Percentiles rank a stretch among this genome's conserved stretches.
Evolutionary conservation across 2,329 filamentous ascomycete genomes (phyloP).

Genomic region (Epichloe baconii): DNA sequence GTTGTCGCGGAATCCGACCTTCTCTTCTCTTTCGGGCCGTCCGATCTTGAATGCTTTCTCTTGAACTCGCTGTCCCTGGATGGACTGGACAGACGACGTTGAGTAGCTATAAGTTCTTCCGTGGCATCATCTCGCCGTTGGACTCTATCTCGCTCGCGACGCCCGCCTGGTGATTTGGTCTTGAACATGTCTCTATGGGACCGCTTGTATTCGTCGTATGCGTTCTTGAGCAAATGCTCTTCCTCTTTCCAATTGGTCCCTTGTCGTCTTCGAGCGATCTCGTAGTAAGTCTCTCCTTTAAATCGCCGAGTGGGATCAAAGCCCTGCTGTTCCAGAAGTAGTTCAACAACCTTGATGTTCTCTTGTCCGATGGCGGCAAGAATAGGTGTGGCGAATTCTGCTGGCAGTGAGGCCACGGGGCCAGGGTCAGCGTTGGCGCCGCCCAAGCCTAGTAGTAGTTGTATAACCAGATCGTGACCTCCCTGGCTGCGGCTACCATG

Average conservation of each 20-base stretch:
- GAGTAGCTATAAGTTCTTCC: constrained; percentile 30
- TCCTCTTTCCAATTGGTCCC: constrained; percentile 89
- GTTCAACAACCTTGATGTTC: constrained; percentile 71
- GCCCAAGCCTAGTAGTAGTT: constrained; percentile 59
- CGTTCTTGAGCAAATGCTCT: constrained; percentile 63
- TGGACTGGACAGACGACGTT: constrained; percentile 36
- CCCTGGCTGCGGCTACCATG: constrained; percentile 80
- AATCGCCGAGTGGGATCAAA: constrained; percentile 76
- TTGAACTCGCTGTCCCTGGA: constrained; percentile 29
- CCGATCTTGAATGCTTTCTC: constrained; percentile 29
- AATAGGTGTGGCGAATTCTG: constrained; percentile 80
- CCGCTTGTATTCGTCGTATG: constrained; percentile 53
- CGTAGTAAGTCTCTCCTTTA: constrained; percentile 70
- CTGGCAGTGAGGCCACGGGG: constrained; percentile 43
- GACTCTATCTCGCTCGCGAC: constrained; percentile 29
- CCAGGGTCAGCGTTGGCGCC: constrained; percentile 55
- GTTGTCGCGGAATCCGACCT: constrained; percentile 28
- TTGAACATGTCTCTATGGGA: constrained; percentile 34
- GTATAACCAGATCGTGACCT: constrained; percentile 78
- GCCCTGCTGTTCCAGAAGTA: constrained; percentile 60
- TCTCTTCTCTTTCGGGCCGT: constrained; percentile 37
- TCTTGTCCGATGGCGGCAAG: constrained; percentile 83
- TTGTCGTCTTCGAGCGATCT: constrained; percentile 69
- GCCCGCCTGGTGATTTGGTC: constrained; percentile 33
- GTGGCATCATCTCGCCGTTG: constrained; percentile 29